A percentile compares a stretch with the other conserved stretches of the same genome.
These are phyloP conservation scores for Macrolepiota albuminosa DNA, from an alignment of 768 basidiomycete species.

Conservation along the genomic window DNA sequence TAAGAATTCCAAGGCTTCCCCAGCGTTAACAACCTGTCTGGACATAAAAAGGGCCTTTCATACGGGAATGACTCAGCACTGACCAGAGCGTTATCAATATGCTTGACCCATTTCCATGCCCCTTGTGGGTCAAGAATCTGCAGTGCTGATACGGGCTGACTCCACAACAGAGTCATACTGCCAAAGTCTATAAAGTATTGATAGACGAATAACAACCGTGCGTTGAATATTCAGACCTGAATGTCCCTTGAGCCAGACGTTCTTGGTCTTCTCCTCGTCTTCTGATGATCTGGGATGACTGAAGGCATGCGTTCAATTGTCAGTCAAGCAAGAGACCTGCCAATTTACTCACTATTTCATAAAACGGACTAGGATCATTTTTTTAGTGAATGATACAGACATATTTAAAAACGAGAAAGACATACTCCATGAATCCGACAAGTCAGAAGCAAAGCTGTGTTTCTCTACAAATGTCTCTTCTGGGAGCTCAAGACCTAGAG, in stretches of 20 bases:
- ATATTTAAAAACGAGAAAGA: neutral
- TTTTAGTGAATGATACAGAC: neutral
- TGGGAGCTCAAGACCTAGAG: slow-evolving; percentile 40
- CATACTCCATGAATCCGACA: neutral
- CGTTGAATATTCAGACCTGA: slow-evolving; percentile 25
- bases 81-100: slow-evolving; percentile 44
- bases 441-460: slow-evolving; percentile 31
- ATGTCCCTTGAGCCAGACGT: slow-evolving; percentile 50
- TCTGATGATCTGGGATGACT: slow-evolving; percentile 39
- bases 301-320: neutral
- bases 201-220: neutral
- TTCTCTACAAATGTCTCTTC: slow-evolving; percentile 38
- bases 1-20: slow-evolving; percentile 44
- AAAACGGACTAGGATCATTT: slow-evolving; percentile 29
- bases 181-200: slow-evolving; percentile 31
- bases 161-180: slow-evolving; percentile 41
- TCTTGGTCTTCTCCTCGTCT: slow-evolving; percentile 37
- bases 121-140: slow-evolving; percentile 40
- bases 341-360: slow-evolving; percentile 41
- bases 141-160: slow-evolving; percentile 43
- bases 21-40: slow-evolving; percentile 37
- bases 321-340: neutral
- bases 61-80: neutral
- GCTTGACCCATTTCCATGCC: slow-evolving; percentile 43
- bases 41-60: neutral